Base-by-base conservation (phyloP, 2,329 filamentous ascomycete genomes). In the Ophiostoma novo-ulmi region DNA sequence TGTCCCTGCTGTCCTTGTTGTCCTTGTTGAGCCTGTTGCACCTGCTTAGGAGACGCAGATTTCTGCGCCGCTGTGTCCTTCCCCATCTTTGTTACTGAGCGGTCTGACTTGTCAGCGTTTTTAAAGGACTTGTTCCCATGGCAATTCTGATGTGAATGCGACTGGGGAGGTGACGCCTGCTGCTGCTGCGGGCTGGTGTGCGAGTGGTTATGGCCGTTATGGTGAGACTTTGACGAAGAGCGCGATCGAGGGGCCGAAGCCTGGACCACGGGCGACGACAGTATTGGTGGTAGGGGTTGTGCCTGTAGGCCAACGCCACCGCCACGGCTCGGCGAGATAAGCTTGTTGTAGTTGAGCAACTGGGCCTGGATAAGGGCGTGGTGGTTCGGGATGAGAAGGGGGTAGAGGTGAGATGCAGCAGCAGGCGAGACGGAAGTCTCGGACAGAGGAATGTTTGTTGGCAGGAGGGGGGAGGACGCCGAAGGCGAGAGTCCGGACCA, bases 111-210 rank as follows among this genome's bases (percentile, higher is more conserved):
- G 78, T 85, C 86, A 76, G 81, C 81, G 78, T 79, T 82, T 75
- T 84, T 84, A 76, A 83, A 79, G 77, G 82, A 80, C 81, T 84
- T 88, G 85, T 84, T 88, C 88, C 87, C 88, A 90, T 87, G 83
- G 84, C 85, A 84, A 82, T 82, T 85, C 70, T 71, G 74, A 35
- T 52, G 72, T 68, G 68, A 61, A 11, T 71, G 68, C 14, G 71
- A n/a, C 63, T 70, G 72, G 13, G 71, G 41, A 39, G 66, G 65
- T 26, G 70, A 39, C 38, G 41, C 41, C 71, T 70, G 69, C 39
- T 68, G 70, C 22, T 71, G 70, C 41, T 66, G 64, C 14, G 65
- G 71, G 63, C 63, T 65, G 1, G 63, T 65, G 36, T 65, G 63
- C 3, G 55, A 11, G 14, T 64, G 66, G 39, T 20, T 41, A 20